Evolutionary conservation across 2,329 filamentous ascomycete species (phyloP).

Genomic region (Clonostachys rhizophaga): DNA sequence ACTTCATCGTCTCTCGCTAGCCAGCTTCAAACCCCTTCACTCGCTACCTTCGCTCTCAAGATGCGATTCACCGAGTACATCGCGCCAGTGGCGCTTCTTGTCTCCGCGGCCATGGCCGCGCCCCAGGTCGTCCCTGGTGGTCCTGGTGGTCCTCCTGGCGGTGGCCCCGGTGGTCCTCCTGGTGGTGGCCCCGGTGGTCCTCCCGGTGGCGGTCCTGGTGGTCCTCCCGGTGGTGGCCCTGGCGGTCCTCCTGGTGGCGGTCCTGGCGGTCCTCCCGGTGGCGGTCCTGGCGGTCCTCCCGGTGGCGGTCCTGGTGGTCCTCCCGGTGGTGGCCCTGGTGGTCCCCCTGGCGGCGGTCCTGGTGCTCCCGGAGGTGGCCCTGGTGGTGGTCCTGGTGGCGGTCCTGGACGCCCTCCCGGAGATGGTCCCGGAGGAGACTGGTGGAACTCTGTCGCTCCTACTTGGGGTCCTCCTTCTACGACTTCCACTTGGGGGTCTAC

Average conservation of each 20-base stretch:
- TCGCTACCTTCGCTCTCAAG: conserved; percentile 3
- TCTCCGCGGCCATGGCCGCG: conserved; percentile 18
- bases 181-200: neutral
- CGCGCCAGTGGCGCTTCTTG: conserved; percentile 20
- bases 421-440: neutral
- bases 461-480: too few species aligned
- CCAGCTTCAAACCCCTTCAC: too few species aligned
- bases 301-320: too few species aligned
- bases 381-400: neutral
- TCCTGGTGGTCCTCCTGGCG: neutral
- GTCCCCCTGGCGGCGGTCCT: too few species aligned
- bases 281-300: neutral
- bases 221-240: neutral
- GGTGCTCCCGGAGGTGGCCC: neutral
- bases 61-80: conserved; percentile 29
- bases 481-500: too few species aligned
- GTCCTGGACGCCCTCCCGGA: neutral
- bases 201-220: neutral
- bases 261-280: too few species aligned
- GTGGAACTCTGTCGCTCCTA: too few species aligned
- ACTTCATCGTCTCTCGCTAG: too few species aligned
- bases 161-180: too few species aligned
- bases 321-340: too few species aligned
- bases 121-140: conserved; percentile 1
- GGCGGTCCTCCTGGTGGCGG: neutral